phyloP scores from a whole-genome alignment of 139 green algal species.

The Closterium sp. region DNA sequence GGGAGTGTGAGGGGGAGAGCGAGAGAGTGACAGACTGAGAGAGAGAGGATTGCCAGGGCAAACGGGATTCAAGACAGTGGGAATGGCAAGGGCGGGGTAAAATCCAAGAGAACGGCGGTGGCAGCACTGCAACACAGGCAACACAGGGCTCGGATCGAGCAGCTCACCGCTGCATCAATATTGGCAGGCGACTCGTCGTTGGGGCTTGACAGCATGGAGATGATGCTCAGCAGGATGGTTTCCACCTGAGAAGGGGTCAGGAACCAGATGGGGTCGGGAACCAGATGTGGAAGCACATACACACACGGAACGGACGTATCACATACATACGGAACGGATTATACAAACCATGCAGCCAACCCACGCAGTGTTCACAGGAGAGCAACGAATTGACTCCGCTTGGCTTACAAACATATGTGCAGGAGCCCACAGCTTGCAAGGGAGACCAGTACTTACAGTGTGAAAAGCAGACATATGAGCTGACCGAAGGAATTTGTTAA shows the following conservation, averaged over 20 bases:
- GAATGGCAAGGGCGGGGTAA: no score
- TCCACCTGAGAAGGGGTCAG: constrained; percentile 75
- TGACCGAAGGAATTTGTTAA: background rate
- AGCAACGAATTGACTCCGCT: background rate
- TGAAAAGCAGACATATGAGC: background rate
- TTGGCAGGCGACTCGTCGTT: constrained; percentile 99
- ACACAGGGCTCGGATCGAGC: background rate
- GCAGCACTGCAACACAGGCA: no score
- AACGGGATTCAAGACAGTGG: no score
- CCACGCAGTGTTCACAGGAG: background rate
- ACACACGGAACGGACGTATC: no score
- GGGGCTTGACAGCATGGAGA: constrained; percentile 96
- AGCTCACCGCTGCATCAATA: constrained; percentile 85
- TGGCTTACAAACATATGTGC: background rate
- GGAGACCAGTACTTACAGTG: no score
- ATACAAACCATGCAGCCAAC: no score
- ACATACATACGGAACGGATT: no score
- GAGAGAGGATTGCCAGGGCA: no score
- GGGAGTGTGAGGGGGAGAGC: background rate
- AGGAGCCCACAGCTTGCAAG: background rate
- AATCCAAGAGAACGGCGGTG: no score
- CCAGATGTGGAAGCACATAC: no score
- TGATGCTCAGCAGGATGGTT: constrained; percentile 98
- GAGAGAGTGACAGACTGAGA: no score
- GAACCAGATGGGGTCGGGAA: background rate